Evolutionary conservation across 441 rosid species (phyloP).

Genomic region (Biscutella laevigata): DNA sequence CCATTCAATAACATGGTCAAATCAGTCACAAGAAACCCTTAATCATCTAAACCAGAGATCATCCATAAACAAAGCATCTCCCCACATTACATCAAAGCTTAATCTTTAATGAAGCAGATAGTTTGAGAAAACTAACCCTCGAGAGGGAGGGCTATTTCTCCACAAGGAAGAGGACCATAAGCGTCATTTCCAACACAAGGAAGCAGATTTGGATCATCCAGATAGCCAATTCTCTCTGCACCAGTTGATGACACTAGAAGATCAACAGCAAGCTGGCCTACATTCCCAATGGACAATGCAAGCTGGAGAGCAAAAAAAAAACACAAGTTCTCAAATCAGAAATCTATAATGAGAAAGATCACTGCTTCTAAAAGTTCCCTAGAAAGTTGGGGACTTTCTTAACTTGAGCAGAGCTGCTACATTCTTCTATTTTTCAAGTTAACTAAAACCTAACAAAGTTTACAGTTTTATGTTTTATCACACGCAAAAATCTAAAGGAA

Average conservation of each 20-base stretch:
- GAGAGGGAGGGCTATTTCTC: constrained; percentile 75
- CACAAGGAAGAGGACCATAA: constrained; percentile 53
- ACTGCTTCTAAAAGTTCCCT: not conserved
- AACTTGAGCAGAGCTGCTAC: too few species aligned
- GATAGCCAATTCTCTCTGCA: constrained; percentile 64
- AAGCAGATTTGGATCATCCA: constrained; percentile 64
- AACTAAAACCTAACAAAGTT: not conserved
- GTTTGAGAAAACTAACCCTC: constrained; percentile 44
- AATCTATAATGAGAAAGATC: not conserved
- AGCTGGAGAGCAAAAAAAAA: constrained; percentile 36
- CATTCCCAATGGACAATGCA: constrained; percentile 83
- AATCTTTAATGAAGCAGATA: not conserved
- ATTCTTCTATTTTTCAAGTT: not conserved
- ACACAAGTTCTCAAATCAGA: not conserved
- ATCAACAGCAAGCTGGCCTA: constrained; percentile 86
- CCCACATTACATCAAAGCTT: not conserved
- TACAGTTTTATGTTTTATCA: not conserved
- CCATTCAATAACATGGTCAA: not conserved
- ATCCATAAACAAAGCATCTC: not conserved
- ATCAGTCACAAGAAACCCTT: not conserved
- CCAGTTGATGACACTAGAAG: constrained; percentile 54
- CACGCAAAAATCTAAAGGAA: not conserved
- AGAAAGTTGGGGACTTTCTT: not conserved
- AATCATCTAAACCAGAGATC: not conserved
- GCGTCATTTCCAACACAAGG: constrained; percentile 92